Evolutionary conservation across 495 filamentous ascomycete genomes (phyloP), one percentile per base, ranked within the genome.

Genomic region (Lepidopterella palustris): DNA sequence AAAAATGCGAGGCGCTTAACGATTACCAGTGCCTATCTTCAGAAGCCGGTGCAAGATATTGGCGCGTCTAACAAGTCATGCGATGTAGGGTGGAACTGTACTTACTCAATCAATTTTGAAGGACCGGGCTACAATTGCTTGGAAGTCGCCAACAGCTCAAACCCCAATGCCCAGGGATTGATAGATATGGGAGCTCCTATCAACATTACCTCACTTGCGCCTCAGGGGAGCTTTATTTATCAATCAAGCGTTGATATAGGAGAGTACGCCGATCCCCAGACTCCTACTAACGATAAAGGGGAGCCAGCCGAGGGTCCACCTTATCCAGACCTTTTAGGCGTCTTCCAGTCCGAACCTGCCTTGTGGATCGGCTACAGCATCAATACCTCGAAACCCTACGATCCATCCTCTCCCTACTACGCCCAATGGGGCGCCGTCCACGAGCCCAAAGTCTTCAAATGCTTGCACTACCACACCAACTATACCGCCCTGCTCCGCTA

Each of bases 61-160:
- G 31, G 60, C 24, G 66, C 66, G 15, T 57, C 59, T 5, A 4
- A 42, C 6, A 27, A 60, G 6, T 25, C 62, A 9, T 68, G 66
- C 45, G 62, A 69, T 32, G 15, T 32, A 0, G 66, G 72, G 13
- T 74, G 62, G 57, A 75, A 76, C 51, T 76, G 73, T 42, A 72
- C 72, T 0, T 75, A 73, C 57, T 32, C 23, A 0, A 59, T 69
- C 45, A 48, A 45, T 10, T 75, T 76, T 26, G 20, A 60, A 11
- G 73, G 57, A 4, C 73, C 73, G 2, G 74, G 73, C 35, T 76
- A 76, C 58, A 74, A 72, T 54, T 76, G 73, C 32, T 59, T 65
- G n/a, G 62, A 68, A 21, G 20, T 68, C 5, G 65, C 64, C 25
- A 62, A 66, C 40, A 55, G 52, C 28, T 54, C 39, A 18, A 21